These are phyloP conservation scores for Aspergillus ochraceus DNA, from an alignment of 2,329 filamentous ascomycete genomes.

Conservation along the genomic window DNA sequence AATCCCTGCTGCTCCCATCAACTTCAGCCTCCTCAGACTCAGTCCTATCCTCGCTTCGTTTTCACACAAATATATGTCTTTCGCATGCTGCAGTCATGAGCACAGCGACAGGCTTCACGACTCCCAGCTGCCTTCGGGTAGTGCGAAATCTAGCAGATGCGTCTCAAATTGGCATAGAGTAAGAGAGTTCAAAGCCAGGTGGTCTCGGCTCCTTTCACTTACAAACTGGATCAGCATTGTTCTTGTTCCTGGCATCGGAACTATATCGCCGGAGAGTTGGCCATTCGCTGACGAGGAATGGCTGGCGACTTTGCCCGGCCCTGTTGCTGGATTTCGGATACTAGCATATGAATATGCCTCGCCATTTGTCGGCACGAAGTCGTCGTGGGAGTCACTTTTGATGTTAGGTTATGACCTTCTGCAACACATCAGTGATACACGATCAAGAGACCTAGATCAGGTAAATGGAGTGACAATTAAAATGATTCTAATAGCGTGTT, in stretches of 20 bases:
- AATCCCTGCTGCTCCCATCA: not conserved
- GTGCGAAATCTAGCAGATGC: not conserved
- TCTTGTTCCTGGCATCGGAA: constrained; percentile 2
- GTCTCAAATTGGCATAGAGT: not conserved
- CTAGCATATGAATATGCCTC: constrained; percentile 7
- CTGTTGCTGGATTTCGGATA: not conserved
- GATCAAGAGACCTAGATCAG: not conserved
- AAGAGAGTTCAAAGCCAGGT: not conserved
- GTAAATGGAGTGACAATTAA: not conserved
- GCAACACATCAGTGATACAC: not conserved
- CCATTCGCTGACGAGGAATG: constrained; percentile 4
- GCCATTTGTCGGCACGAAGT: not conserved
- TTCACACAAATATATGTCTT: no score
- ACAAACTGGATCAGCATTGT: not conserved
- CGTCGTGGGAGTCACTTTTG: constrained; percentile 7
- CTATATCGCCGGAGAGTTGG: not conserved
- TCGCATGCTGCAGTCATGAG: not conserved
- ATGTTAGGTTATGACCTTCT: constrained; percentile 8
- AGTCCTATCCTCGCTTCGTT: no score
- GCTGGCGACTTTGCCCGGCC: constrained; percentile 1
- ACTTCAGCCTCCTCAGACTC: not conserved
- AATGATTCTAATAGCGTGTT: not conserved
- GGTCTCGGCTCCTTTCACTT: not conserved
- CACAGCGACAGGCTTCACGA: not conserved
- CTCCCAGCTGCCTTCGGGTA: not conserved